Evolutionary conservation across 2,329 filamentous ascomycete genomes (phyloP).

Genomic region (Rutstroemia sydowiana): DNA sequence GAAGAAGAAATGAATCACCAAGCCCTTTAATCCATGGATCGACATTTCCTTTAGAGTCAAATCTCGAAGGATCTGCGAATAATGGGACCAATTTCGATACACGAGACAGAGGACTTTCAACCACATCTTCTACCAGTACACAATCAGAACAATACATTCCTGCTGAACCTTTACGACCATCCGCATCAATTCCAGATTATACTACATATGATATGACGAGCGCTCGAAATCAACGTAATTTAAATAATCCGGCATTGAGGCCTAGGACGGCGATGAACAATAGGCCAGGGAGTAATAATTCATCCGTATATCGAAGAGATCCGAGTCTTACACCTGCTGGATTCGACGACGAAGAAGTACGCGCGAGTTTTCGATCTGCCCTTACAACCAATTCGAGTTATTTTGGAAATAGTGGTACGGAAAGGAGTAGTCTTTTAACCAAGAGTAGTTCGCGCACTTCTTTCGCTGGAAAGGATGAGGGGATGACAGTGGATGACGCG

Average conservation of each 20-base stretch:
- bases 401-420: slow-evolving; percentile 59
- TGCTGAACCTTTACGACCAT: slow-evolving; percentile 20
- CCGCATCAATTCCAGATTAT: slow-evolving; percentile 29
- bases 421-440: slow-evolving; percentile 74
- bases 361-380: slow-evolving; percentile 53
- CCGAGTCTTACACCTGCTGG: slow-evolving; percentile 19
- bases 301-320: slow-evolving; percentile 21
- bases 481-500: slow-evolving; percentile 58
- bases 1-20: slow-evolving; percentile 23
- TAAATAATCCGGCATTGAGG: slow-evolving; percentile 20
- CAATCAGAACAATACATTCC: slow-evolving; percentile 18
- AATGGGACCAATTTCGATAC: slow-evolving; percentile 9
- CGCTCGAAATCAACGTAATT: slow-evolving; percentile 25
- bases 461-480: slow-evolving; percentile 45
- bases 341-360: slow-evolving; percentile 34
- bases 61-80: slow-evolving; percentile 18
- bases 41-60: slow-evolving; percentile 18
- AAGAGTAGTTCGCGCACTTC: slow-evolving; percentile 70
- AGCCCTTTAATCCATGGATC: slow-evolving; percentile 18
- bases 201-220: slow-evolving; percentile 25
- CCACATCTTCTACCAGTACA: slow-evolving; percentile 25
- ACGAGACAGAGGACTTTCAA: slow-evolving; percentile 26
- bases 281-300: slow-evolving; percentile 24
- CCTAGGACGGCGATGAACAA: slow-evolving; percentile 13
- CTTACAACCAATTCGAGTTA: slow-evolving; percentile 52